phyloP scores from a whole-genome alignment of 2,329 filamentous ascomycete genomes.

The Scytalidium sp. region DNA sequence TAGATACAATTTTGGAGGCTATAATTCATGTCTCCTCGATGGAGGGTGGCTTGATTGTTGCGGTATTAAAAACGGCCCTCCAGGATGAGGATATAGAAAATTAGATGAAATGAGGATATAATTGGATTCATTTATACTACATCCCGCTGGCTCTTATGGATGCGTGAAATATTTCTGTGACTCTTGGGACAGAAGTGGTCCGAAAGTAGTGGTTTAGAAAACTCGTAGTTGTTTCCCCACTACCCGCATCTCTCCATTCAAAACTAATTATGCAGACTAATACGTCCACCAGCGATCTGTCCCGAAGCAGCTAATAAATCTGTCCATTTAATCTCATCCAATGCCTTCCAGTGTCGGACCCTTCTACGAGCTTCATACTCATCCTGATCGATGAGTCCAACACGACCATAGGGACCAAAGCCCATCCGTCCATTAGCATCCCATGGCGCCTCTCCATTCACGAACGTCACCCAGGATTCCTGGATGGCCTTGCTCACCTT shows the following conservation, averaged over 20 bases:
- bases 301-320: constrained; percentile 29
- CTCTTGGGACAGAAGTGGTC: too few species aligned
- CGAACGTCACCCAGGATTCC: constrained; percentile 36
- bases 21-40: too few species aligned
- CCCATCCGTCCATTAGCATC: constrained; percentile 26
- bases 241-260: too few species aligned
- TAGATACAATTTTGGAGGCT: not conserved
- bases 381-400: constrained; percentile 26
- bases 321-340: constrained; percentile 26
- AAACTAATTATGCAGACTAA: constrained; percentile 36
- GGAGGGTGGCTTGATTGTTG: too few species aligned
- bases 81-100: not conserved
- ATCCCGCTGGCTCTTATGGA: too few species aligned
- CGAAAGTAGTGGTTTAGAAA: too few species aligned
- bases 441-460: constrained; percentile 36
- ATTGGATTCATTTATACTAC: too few species aligned
- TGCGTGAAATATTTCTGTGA: too few species aligned
- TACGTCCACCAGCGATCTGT: constrained; percentile 35
- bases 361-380: constrained; percentile 32
- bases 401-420: constrained; percentile 37
- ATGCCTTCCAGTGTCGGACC: constrained; percentile 25
- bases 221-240: too few species aligned
- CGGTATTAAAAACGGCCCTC: too few species aligned
- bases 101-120: not conserved
- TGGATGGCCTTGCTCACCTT: constrained; percentile 34